phyloP scores from a whole-genome alignment of 768 basidiomycete species.

The Phallus indusiatus region DNA sequence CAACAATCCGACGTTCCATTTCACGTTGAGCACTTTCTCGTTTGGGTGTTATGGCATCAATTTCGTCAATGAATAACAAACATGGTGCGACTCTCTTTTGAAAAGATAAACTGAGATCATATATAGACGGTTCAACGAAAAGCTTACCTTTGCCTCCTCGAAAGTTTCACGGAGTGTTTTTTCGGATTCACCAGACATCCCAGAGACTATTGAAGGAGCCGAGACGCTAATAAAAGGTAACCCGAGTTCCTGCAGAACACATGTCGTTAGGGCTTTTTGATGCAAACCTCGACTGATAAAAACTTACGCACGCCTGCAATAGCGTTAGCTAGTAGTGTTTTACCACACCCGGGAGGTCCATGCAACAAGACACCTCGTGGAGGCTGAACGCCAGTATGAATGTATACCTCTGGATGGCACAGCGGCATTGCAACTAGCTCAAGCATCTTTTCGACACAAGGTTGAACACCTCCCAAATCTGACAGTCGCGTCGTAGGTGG shows the following conservation, averaged over 20 bases:
- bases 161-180: conserved; percentile 94
- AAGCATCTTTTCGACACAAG: conserved; percentile 84
- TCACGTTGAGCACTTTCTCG: conserved; percentile 96
- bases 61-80: conserved; percentile 93
- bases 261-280: conserved; percentile 5
- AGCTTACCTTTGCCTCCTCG: conserved; percentile 84
- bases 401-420: conserved; percentile 90
- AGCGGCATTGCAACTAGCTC: conserved; percentile 96
- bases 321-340: conserved; percentile 89
- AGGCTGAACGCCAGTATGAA: conserved; percentile 86
- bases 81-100: conserved; percentile 80
- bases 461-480: conserved; percentile 80
- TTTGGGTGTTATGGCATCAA: conserved; percentile 96
- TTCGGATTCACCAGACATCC: conserved; percentile 98
- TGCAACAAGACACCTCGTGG: conserved; percentile 88
- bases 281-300: not conserved
- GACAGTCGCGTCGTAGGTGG: conserved; percentile 72
- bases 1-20: conserved; percentile 96
- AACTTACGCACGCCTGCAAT: conserved; percentile 73
- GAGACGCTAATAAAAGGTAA: conserved; percentile 92
- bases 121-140: not conserved
- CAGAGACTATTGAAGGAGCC: conserved; percentile 91
- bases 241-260: conserved; percentile 61
- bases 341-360: conserved; percentile 96
- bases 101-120: not conserved